These are phyloP conservation scores for Linderniella brevidens DNA, from an alignment of 257 asterid genomes.

Conservation along the genomic window DNA sequence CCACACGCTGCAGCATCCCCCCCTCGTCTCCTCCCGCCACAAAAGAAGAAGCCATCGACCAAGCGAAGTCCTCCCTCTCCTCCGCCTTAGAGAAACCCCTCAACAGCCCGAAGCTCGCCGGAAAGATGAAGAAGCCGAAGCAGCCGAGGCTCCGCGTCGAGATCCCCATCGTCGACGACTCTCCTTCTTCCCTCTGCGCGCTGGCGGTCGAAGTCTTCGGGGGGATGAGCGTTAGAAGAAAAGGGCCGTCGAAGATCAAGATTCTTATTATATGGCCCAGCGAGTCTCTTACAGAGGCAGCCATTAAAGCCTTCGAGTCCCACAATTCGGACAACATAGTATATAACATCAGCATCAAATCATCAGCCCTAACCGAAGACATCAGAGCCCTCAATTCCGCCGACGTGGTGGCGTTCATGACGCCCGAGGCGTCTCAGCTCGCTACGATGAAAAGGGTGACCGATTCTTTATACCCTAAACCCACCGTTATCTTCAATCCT, in stretches of 20 bases:
- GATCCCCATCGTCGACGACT: conserved; percentile 67
- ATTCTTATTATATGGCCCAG: conserved; percentile 50
- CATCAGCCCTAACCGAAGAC: conserved; percentile 23
- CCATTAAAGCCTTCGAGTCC: conserved; percentile 28
- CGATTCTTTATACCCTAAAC: conserved; percentile 44
- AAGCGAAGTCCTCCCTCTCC: conserved; percentile 58
- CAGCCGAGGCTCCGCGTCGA: conserved; percentile 77
- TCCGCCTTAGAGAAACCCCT: conserved; percentile 64
- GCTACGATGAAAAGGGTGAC: conserved; percentile 29
- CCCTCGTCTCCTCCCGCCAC: conserved; percentile 63
- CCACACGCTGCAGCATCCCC: conserved; percentile 17
- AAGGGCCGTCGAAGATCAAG: conserved; percentile 28
- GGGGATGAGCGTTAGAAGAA: conserved; percentile 44
- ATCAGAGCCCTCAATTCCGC: conserved; percentile 25
- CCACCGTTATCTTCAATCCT: conserved; percentile 71
- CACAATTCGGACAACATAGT: conserved; percentile 22
- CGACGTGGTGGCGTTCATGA: conserved; percentile 52
- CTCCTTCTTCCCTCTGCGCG: conserved; percentile 39
- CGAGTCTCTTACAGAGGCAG: conserved; percentile 27
- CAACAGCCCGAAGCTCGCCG: conserved; percentile 63
- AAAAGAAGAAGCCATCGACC: conserved; percentile 71
- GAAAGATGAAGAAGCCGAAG: conserved; percentile 63
- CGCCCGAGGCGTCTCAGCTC: conserved; percentile 40
- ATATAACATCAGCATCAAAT: conserved; percentile 25
- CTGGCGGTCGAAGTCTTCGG: conserved; percentile 57